Conservation (phyloP, 2,329 filamentous ascomycete species). For the Colletotrichum karsti region DNA sequence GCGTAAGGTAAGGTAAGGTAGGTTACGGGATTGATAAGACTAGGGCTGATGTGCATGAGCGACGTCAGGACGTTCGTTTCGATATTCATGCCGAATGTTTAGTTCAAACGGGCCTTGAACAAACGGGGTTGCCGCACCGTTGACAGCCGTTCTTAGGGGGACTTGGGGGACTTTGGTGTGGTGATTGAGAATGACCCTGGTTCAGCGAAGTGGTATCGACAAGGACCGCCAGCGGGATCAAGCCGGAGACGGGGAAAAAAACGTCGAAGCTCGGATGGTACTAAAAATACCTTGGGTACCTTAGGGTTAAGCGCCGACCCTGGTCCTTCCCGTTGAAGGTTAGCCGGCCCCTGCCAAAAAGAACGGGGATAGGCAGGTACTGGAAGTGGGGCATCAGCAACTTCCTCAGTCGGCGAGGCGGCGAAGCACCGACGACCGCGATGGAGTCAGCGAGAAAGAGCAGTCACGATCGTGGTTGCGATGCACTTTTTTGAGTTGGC, state of each 20-base stretch:
- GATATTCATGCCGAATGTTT: constrained; percentile 1
- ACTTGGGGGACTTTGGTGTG: neutral
- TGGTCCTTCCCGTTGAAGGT: constrained; percentile 4
- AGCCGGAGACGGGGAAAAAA: no score
- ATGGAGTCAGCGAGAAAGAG: no score
- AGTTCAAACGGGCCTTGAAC: constrained; percentile 22
- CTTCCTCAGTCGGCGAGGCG: neutral
- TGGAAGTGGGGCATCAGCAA: neutral
- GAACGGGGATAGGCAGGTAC: neutral
- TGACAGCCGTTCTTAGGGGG: neutral
- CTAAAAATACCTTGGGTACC: constrained; percentile 27
- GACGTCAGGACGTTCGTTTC: constrained; percentile 8
- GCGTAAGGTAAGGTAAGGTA: neutral
- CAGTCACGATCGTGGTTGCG: no score
- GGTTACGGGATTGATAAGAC: neutral
- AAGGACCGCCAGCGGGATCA: constrained; percentile 1
- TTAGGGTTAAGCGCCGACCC: constrained; percentile 26
- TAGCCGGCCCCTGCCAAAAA: constrained; percentile 6
- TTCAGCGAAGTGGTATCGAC: constrained; percentile 5
- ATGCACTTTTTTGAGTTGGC: no score
- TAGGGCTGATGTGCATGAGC: constrained; percentile 2
- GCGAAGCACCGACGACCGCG: neutral
- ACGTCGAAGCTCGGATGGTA: neutral
- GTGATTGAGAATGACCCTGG: neutral
- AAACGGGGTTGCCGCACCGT: constrained; percentile 26